Base-by-base conservation (phyloP, 2,329 filamentous ascomycete species). In the Penicillium sp. region DNA sequence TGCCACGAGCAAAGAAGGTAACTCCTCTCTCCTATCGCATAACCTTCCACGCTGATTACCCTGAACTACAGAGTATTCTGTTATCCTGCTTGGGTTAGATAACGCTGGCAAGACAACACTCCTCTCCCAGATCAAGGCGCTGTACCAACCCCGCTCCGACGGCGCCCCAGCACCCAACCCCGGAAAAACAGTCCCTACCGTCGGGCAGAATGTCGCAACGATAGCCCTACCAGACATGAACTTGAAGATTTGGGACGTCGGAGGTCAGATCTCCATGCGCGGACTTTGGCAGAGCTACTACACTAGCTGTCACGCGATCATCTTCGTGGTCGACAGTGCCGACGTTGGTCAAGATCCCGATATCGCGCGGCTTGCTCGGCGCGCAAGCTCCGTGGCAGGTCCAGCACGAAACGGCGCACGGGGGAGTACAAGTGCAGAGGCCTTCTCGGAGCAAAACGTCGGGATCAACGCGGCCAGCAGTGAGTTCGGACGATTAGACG, bases 31-130 rank as follows among this genome's bases (percentile, higher is more conserved):
- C n/a, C 41, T 10, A 27, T 53, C 55, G 41, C 54, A 42, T 41
- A 4, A 25, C 48, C 21, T 21, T 25, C 25, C 25, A 39, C 15
- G 25, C 35, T 35, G 15, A 53, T 19, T 45, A 6, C 38, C 19
- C 4, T 31, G 39, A 36, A 27, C 25, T 13, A 17, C 70, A 94
- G 93, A 97, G 81, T 97, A 97, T 82, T 97, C 93, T 23, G 91
- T 97, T 70, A 91, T 97, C 72, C 89, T 97, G 66, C 90, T 97
- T 69, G 94, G 94, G 62, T 90, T 97, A 72, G 94, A 97, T 82
- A 97, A 97, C 74, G 94, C 94, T 60, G 94, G 94, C 76, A 97
- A 97, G 82, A 97, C 94, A 41, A 97, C 94, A 27, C 93, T 97
- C 73, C 92, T 97, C 77, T 91, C 96, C 73, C 93, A 97, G 76